Percentiles rank a stretch among this genome's conserved stretches.
phyloP scores from a whole-genome alignment of 108 stramenopile species.

The Cyclotella sp. region DNA sequence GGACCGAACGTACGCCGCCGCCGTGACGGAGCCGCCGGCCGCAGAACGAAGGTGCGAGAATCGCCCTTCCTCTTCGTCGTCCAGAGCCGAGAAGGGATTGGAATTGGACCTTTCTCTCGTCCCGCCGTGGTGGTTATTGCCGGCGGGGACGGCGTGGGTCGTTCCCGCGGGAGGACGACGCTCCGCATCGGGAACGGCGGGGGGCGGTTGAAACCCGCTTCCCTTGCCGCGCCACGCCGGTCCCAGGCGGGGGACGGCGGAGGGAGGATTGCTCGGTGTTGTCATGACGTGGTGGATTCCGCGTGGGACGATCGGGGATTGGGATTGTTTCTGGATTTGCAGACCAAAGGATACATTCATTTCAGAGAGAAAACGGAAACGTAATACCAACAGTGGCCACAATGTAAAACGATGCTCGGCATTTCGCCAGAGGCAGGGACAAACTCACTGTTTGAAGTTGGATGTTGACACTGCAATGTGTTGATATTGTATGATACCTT shows the following conservation, averaged over 20 bases:
- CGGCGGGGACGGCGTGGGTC: conserved; percentile 11
- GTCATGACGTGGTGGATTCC: not conserved
- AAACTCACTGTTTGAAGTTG: too few relatives aligned
- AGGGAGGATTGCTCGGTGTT: conserved; percentile 3
- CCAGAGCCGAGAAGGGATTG: conserved; percentile 45
- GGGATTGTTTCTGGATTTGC: too few relatives aligned
- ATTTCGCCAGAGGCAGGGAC: too few relatives aligned
- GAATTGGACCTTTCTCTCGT: conserved; percentile 6
- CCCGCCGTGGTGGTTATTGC: not conserved
- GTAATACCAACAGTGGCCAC: too few relatives aligned
- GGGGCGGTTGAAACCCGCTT: conserved; percentile 82
- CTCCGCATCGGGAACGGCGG: conserved; percentile 57
- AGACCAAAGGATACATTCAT: too few relatives aligned
- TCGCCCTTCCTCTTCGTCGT: conserved; percentile 28
- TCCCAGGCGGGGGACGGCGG: conserved; percentile 37
- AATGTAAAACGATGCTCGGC: too few relatives aligned
- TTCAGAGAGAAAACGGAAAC: too few relatives aligned
- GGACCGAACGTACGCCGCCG: not conserved
- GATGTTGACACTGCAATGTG: too few relatives aligned
- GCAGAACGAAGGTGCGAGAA: conserved; percentile 6
- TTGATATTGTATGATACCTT: too few relatives aligned
- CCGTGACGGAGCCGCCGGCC: not conserved
- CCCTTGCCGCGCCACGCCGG: conserved; percentile 35
- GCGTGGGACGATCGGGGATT: too few relatives aligned
- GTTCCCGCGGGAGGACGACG: not conserved